A percentile compares a stretch with the other conserved stretches of the same genome.
phyloP scores from a whole-genome alignment of 2,329 filamentous ascomycete genomes.

The Botrytis cinerea region DNA sequence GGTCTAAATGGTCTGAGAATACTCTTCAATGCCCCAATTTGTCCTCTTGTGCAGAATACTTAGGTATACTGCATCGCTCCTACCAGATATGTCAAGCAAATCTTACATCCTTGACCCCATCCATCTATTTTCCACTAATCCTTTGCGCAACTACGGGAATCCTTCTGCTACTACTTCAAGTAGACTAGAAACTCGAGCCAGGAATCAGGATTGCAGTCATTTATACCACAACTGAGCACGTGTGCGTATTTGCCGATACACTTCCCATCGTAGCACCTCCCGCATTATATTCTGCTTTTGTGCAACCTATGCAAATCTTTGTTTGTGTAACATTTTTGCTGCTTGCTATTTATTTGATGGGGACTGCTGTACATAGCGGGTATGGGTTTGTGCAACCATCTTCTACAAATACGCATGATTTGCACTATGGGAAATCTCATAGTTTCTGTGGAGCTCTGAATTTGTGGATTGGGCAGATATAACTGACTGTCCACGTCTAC shows the following conservation, averaged over 20 bases:
- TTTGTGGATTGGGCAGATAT: neutral
- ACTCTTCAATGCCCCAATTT: too few species aligned
- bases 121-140: neutral
- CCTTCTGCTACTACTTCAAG: neutral
- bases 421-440: neutral
- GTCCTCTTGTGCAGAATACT: too few species aligned
- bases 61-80: too few species aligned
- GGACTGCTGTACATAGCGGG: neutral
- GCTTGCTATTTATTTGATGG: neutral
- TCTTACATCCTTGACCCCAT: neutral
- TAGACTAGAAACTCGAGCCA: neutral
- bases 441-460: neutral
- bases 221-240: conserved; percentile 59
- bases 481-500: neutral
- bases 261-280: conserved; percentile 53
- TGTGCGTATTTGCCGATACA: conserved; percentile 56
- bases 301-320: neutral
- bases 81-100: too few species aligned
- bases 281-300: neutral
- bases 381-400: neutral
- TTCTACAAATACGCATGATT: neutral
- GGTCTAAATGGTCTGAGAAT: neutral
- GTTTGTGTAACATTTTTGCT: neutral
- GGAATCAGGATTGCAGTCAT: conserved; percentile 46
- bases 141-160: neutral